Conservation (phyloP, 257 asterid species). For the Gentiana straminea region DNA sequence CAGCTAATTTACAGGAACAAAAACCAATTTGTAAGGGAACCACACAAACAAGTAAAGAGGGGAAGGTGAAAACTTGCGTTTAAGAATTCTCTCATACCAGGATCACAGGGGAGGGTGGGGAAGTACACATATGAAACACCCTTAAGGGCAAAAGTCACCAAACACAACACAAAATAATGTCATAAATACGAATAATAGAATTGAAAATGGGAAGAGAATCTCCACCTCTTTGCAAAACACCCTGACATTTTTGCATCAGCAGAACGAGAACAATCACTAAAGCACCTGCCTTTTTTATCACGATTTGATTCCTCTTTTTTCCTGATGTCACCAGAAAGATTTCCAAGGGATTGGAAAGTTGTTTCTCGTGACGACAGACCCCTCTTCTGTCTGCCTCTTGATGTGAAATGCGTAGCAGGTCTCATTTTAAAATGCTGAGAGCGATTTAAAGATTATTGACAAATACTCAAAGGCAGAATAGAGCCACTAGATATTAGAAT, state of each 20-base stretch:
- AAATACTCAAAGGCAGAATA: slow-evolving; percentile 3
- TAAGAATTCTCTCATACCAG: too few species aligned
- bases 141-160: neutral
- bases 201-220: neutral
- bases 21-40: neutral
- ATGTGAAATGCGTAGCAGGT: slow-evolving; percentile 13
- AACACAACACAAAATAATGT: neutral
- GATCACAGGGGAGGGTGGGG: too few species aligned
- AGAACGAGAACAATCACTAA: slow-evolving; percentile 19
- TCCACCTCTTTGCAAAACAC: slow-evolving; percentile 29
- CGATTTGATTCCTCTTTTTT: slow-evolving; percentile 18
- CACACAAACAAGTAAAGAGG: neutral
- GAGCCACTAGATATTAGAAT: too few species aligned
- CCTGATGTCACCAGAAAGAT: slow-evolving; percentile 25
- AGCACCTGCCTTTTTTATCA: slow-evolving; percentile 21
- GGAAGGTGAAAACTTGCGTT: neutral
- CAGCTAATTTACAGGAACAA: neutral
- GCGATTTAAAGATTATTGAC: slow-evolving; percentile 22
- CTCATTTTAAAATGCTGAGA: slow-evolving; percentile 16
- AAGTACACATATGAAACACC: too few species aligned
- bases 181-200: neutral
- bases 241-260: slow-evolving; percentile 20
- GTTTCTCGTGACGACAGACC: slow-evolving; percentile 29
- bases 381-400: slow-evolving; percentile 21
- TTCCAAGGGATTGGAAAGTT: slow-evolving; percentile 36